Base-by-base conservation (phyloP, 208 protist species). In the Trypanosoma scelopori region DNA sequence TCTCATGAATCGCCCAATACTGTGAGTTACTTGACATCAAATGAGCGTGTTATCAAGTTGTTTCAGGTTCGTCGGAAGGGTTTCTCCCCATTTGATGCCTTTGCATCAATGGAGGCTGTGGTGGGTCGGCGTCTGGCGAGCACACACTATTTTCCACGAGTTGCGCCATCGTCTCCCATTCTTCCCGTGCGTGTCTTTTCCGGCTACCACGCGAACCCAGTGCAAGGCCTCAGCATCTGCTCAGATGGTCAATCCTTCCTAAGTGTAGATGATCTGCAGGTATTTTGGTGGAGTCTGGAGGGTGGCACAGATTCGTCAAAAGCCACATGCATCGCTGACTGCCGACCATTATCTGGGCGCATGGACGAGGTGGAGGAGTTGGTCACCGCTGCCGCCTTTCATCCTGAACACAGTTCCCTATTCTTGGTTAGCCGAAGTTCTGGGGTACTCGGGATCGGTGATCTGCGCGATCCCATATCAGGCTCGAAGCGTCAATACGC, bases 221-320 rank as follows among this genome's bases (percentile, higher is more conserved):
- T 95, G 39, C 86, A 93, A 55, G 76, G 69, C 0, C 78, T 95
- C 50, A 91, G 83, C 55, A 77, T 92, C 43, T 89, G 79, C 3
- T 77, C 83, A 5, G 86, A 95, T 57, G 79, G 74, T 9, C 71
- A 91, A 48, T 93, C 90, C 1, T 95, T 95, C 65, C 78, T 95
- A 65, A 93, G 83, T 55, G 77, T 86, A 16, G 86, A 95, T 74
- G 90, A 95, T 66, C 68, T 95, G 65, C 84, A 95, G 46, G 86
- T 95, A 12, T 93, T 92, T 59, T 95, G 86, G 87, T 95, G 90
- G 85, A 69, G 87, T 67, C 74, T 95, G 35, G 90, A 92, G 71
- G 64, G 85, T 27, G 69, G 50, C 3, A 37, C 32, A 1, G 85
- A 87, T 59, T 74, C 78, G 3, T 89, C 82, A 1, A 93, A 88